Base-by-base conservation (phyloP, 139 green algal species). In the Coelastrella sp. region DNA sequence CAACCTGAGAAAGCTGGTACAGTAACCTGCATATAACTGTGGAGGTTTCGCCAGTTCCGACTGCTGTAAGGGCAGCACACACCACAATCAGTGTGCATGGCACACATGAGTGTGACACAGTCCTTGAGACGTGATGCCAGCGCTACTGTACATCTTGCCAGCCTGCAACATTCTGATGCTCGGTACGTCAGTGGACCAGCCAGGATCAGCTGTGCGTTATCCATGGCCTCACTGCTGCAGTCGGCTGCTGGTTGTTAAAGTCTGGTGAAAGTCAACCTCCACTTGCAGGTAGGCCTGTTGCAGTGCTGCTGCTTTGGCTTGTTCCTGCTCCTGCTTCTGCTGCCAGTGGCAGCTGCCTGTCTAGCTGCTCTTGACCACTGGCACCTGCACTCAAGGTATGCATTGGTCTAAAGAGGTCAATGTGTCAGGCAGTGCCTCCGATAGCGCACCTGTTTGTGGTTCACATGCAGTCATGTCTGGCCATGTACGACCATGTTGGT, bases 41-140 rank as follows among this genome's bases (percentile, higher is more conserved):
- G 19, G 83, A 79, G 17, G 91, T 93, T 59, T 93, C 92, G 68
- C 91, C 91, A 7, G 88, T 93, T 64, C 91, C 91, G 10, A 87
- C 91, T 7, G 88, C 91, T 93, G 74, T 71, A 80, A 47, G 32
- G 1, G 32, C 32, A 47, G 32, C 32, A 47, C 32, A 47, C 32
- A 47, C 32, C 32, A 47, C 32, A 47, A n/a, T n/a, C 32, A 47
- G 32, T 47, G 32, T 47, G 32, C 32, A 47, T 47, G 32, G 32
- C 32, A 47, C 32, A 47, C 32, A 47, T 47, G 32, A 47, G 32
- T 47, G 32, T 47, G 32, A 47, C 32, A 47, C 32, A 47, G 32
- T 47, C 32, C 32, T 47, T 1, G 32, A 47, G 32, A 47, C 32
- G 32, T 1, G 32, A 47, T 47, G 32, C 32, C 32, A 47, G 32